Evolutionary conservation across 805 yeast species (phyloP), one percentile per base, ranked within the genome.

Genomic region (Metahyphopichia silvanorum): DNA sequence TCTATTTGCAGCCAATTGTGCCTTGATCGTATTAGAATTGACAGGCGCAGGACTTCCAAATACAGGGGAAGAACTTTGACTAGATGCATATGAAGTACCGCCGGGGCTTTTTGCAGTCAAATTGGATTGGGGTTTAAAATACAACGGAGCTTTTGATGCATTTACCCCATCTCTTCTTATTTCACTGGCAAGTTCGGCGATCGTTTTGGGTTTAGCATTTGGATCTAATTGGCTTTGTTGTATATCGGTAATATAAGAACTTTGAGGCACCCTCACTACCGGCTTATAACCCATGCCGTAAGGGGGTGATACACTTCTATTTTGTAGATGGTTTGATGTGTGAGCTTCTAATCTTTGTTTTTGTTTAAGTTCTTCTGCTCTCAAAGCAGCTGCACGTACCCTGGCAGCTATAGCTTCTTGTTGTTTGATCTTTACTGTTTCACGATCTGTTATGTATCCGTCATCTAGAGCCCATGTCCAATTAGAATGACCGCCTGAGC

Each of bases 381-480:
- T 69, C 25, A 69, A 38, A 15, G 76, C 76, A 2, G 78, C 79
- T 16, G 76, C 78, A 40, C 70, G 70, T 4, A 79, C 78, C 48
- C 66, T 69, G 3, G 80, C 75, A 26, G 79, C 75, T 4, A 84
- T 81, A 33, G 71, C 68, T 47, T 79, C 85, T 34, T 78, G 76
- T 53, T 78, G 83, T 32, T 76, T 76, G 54, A 53, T 55, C 58
- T 85, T 77, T 29, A 72, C 79, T 40, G 72, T 77, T 51, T 89
- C 97, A 57, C 85, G 77, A 46, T 88, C 96, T 14, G 80, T 80
- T 36, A 85, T 76, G 41, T 81, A 86, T 38, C 78, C 82, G 39
- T 87, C 95, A 60, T 93, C 96, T 24, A 93, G 65, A 3, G 91
- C 91, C 95, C 96, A 91, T 19, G 86, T 63, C 94, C 95, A 89